A percentile compares a stretch with the other conserved stretches of the same genome.
Conservation (phyloP, 2,329 filamentous ascomycete species). For the Colletotrichum tabaci region DNA sequence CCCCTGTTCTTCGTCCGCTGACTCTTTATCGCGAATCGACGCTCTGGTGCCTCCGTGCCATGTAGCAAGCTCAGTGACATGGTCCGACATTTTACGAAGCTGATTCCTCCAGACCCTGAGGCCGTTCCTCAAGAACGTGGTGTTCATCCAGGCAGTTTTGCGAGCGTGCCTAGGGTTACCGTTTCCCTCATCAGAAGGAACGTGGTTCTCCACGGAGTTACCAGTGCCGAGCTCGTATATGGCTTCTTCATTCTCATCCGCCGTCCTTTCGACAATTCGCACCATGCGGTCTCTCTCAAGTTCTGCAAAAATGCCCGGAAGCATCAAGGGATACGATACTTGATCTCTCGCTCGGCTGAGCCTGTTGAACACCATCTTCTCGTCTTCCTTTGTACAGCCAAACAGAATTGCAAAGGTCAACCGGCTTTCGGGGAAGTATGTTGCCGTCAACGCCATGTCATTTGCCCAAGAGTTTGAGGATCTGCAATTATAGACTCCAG, state of each 20-base stretch:
- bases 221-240: slow-evolving; percentile 44
- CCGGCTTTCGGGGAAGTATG: slow-evolving; percentile 1
- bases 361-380: background rate
- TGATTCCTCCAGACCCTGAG: slow-evolving; percentile 48
- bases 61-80: slow-evolving; percentile 36
- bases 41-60: background rate
- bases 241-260: slow-evolving; percentile 45
- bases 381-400: background rate
- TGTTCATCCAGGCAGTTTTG: slow-evolving; percentile 46
- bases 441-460: slow-evolving; percentile 7
- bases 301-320: slow-evolving; percentile 51
- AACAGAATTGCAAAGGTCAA: slow-evolving; percentile 2
- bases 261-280: background rate
- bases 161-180: slow-evolving; percentile 26
- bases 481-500: slow-evolving; percentile 10
- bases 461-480: slow-evolving; percentile 8
- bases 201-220: background rate
- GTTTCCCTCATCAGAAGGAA: background rate
- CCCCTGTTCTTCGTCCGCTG: background rate
- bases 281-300: slow-evolving; percentile 48
- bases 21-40: background rate
- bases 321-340: slow-evolving; percentile 46
- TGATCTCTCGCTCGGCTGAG: slow-evolving; percentile 21
- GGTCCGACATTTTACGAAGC: slow-evolving; percentile 44
- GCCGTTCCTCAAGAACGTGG: slow-evolving; percentile 46